These are phyloP conservation scores for Fusarium algeriense DNA, from an alignment of 2,329 filamentous ascomycete species.

Conservation along the genomic window DNA sequence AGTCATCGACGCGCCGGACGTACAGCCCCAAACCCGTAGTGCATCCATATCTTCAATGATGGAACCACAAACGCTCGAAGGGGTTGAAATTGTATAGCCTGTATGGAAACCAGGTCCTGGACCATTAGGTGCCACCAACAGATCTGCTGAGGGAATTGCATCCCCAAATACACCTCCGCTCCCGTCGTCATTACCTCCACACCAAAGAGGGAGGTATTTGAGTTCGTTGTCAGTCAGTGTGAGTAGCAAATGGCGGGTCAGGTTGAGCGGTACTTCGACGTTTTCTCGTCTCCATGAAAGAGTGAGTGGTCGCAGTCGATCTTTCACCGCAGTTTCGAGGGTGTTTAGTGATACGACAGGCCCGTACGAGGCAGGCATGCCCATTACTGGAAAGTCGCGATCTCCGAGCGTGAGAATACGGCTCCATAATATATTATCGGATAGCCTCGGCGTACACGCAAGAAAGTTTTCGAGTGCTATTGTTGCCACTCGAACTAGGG, in stretches of 20 bases:
- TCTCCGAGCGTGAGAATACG: neutral
- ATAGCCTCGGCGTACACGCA: neutral
- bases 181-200: constrained; percentile 66
- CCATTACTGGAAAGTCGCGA: neutral
- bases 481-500: constrained; percentile 10
- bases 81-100: constrained; percentile 52
- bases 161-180: constrained; percentile 63
- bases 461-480: constrained; percentile 27
- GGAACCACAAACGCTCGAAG: constrained; percentile 53
- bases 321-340: constrained; percentile 42
- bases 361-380: neutral
- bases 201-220: constrained; percentile 74
- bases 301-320: constrained; percentile 36
- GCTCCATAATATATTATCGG: constrained; percentile 17
- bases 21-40: constrained; percentile 51
- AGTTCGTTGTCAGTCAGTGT: constrained; percentile 68
- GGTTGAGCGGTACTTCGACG: constrained; percentile 51
- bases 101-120: constrained; percentile 63
- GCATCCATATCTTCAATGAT: constrained; percentile 53
- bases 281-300: constrained; percentile 46
- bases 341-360: constrained; percentile 40
- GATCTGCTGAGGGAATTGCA: constrained; percentile 55
- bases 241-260: constrained; percentile 62
- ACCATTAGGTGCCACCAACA: constrained; percentile 57
- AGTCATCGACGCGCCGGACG: constrained; percentile 52